Percentiles rank a stretch among this genome's conserved stretches.
Conservation (phyloP, 1,284 basidiomycete species). For the Taiwanofungus camphoratus region DNA sequence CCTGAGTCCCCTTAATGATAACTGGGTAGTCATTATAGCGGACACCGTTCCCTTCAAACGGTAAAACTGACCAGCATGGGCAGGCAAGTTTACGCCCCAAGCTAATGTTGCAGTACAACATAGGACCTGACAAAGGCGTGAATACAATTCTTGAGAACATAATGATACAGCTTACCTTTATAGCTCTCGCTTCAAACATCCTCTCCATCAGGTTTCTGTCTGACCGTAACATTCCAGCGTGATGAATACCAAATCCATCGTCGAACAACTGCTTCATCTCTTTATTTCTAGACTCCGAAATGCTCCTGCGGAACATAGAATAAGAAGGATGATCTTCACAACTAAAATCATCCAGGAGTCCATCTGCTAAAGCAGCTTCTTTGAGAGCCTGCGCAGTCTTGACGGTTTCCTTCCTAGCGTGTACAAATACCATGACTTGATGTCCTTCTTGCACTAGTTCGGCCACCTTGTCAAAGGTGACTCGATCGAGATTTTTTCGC, state of each 20-base stretch:
- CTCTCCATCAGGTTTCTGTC: constrained; percentile 96
- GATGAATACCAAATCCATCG: constrained; percentile 94
- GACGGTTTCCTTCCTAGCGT: constrained; percentile 97
- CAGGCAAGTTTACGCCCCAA: constrained; percentile 99
- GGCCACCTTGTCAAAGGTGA: constrained; percentile 88
- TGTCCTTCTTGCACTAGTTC: constrained; percentile 84
- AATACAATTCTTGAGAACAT: not conserved
- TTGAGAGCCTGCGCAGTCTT: constrained; percentile 85
- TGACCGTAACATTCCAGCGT: constrained; percentile 95
- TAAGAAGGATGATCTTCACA: constrained; percentile 77
- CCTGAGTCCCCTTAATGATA: constrained; percentile 96
- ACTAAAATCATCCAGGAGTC: constrained; percentile 71
- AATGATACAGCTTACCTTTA: constrained; percentile 58
- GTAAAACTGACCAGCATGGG: constrained; percentile 77
- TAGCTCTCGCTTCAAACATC: constrained; percentile 87
- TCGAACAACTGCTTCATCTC: constrained; percentile 97
- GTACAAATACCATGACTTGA: constrained; percentile 99
- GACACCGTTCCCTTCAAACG: not conserved
- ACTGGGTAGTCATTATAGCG: constrained; percentile 42
- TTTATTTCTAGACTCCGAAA: constrained; percentile 83
- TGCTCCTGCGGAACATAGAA: constrained; percentile 70
- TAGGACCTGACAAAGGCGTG: constrained; percentile 61
- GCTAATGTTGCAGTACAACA: constrained; percentile 98
- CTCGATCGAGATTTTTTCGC: constrained; percentile 86
- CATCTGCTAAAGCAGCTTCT: constrained; percentile 77